Evolutionary conservation across 2,329 filamentous ascomycete genomes (phyloP), one percentile per base, ranked within the genome.

Genomic region (Clarireedia monteithiana): DNA sequence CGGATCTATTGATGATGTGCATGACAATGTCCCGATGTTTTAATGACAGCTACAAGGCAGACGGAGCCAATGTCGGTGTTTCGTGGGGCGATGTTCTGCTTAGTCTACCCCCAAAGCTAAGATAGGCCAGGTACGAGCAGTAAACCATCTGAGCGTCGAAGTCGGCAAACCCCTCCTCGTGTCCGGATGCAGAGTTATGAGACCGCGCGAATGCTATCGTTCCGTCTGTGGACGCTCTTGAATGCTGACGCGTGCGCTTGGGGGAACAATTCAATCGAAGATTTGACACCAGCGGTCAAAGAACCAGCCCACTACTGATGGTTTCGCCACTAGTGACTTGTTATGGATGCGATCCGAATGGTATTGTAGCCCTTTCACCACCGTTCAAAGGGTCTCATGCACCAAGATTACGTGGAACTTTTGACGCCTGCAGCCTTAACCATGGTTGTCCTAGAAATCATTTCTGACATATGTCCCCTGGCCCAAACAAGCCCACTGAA

Each of bases 331-430:
- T 40, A 54, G 3, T 53, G 15, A 24, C 12, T 6, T 23, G 12
- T 24, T 15, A 24, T 23, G 45, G 45, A 14, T 30, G 14, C 6
- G 26, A 39, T 49, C 45, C 44, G 52, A 30, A 34, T 54, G 45
- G 45, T 5, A 54, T 34, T 34, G 30, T 17, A 49, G 24, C 5
- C 10, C 39, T 17, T 49, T 39, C 7, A 17, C 26, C 52, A 15
- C n/a, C 24, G 5, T 40, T 48, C 26, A 7, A 27, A 14, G 15
- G 34, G n/a, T 23, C 38, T 40, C 23, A 24, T 49, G 52, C n/a
- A 54, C 27, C 47, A 14, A 27, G 34, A 34, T 54, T 54, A 54
- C 52, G 34, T 54, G 23, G n/a, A 40, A 24, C 15, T 23, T 4
- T 39, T 49, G 34, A 47, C 48, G 34, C 24, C 36, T 20, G 27